Conservation (phyloP, 495 filamentous ascomycete species). For the Hyaloscypha finlandica region DNA sequence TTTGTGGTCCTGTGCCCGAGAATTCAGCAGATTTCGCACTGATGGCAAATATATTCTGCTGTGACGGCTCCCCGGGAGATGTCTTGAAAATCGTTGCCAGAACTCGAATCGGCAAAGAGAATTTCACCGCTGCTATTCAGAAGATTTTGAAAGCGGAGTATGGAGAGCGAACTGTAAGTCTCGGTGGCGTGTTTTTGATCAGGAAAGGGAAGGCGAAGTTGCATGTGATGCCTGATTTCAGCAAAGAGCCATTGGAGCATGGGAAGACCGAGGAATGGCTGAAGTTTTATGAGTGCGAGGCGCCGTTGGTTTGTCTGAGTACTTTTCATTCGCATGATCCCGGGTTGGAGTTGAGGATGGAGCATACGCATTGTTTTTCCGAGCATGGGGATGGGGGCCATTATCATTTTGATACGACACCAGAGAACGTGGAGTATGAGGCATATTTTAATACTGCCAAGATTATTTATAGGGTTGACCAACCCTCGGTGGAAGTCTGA, state of each 20-base stretch:
- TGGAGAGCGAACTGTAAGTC: slow-evolving; percentile 38
- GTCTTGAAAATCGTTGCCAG: slow-evolving; percentile 39
- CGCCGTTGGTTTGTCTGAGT: slow-evolving; percentile 41
- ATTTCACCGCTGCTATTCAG: slow-evolving; percentile 42
- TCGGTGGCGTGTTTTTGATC: slow-evolving; percentile 43
- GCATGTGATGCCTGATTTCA: slow-evolving; percentile 50
- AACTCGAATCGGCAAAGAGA: slow-evolving; percentile 31
- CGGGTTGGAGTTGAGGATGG: slow-evolving; percentile 40
- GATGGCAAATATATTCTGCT: slow-evolving; percentile 45
- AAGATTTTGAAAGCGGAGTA: slow-evolving; percentile 31
- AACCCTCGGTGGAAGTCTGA: background rate
- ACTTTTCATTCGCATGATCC: slow-evolving; percentile 44
- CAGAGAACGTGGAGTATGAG: slow-evolving; percentile 43
- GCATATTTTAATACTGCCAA: slow-evolving; percentile 42
- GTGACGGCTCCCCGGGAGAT: slow-evolving; percentile 34
- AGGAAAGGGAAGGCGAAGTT: slow-evolving; percentile 38
- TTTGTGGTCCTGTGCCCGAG: slow-evolving; percentile 18
- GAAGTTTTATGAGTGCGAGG: slow-evolving; percentile 38
- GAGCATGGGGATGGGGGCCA: slow-evolving; percentile 32
- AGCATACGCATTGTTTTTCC: slow-evolving; percentile 49
- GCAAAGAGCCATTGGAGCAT: slow-evolving; percentile 35
- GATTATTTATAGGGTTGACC: slow-evolving; percentile 41
- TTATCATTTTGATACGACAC: slow-evolving; percentile 42
- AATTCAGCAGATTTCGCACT: slow-evolving; percentile 38
- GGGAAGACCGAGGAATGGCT: slow-evolving; percentile 39